Conservation (phyloP, 2,329 filamentous ascomycete species). For the Penicillium verrucosum region DNA sequence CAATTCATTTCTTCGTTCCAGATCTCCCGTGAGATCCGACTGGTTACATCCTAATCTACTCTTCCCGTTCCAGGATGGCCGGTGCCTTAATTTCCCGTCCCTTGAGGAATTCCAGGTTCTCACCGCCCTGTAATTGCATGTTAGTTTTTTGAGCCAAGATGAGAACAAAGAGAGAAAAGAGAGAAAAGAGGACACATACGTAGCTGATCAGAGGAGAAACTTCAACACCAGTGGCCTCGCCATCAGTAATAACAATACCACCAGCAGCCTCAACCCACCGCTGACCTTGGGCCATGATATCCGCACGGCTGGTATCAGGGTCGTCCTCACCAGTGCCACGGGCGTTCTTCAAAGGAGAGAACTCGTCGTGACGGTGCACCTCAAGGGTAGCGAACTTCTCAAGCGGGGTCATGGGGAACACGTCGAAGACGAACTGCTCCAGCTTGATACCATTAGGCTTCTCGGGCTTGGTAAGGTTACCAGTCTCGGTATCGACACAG, state of each 20-base stretch:
- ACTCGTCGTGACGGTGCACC: slow-evolving; percentile 95
- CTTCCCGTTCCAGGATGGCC: slow-evolving; percentile 61
- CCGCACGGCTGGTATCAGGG: slow-evolving; percentile 83
- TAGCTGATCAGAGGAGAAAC: slow-evolving; percentile 94
- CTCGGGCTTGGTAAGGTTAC: slow-evolving; percentile 80
- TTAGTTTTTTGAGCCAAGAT: slow-evolving; percentile 9
- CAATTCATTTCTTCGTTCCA: slow-evolving; percentile 26
- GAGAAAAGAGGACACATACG: slow-evolving; percentile 57
- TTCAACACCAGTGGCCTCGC: slow-evolving; percentile 67
- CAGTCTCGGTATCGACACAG: slow-evolving; percentile 69
- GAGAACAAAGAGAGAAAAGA: background rate
- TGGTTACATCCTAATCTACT: slow-evolving; percentile 26
- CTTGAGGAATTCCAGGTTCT: slow-evolving; percentile 61
- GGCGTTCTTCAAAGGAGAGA: slow-evolving; percentile 93
- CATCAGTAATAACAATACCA: slow-evolving; percentile 66
- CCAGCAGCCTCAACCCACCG: slow-evolving; percentile 81
- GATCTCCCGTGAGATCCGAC: slow-evolving; percentile 1
- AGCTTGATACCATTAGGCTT: slow-evolving; percentile 98
- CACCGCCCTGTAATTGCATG: slow-evolving; percentile 51
- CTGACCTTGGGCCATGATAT: slow-evolving; percentile 86
- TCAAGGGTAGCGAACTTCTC: slow-evolving; percentile 93
- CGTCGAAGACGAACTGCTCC: slow-evolving; percentile 98
- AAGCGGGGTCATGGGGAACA: slow-evolving; percentile 84
- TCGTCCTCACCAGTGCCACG: slow-evolving; percentile 85
- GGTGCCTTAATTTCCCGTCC: slow-evolving; percentile 60